These are phyloP conservation scores for Boletus vinaceobasis DNA, from an alignment of 768 basidiomycete genomes.

Conservation along the genomic window DNA sequence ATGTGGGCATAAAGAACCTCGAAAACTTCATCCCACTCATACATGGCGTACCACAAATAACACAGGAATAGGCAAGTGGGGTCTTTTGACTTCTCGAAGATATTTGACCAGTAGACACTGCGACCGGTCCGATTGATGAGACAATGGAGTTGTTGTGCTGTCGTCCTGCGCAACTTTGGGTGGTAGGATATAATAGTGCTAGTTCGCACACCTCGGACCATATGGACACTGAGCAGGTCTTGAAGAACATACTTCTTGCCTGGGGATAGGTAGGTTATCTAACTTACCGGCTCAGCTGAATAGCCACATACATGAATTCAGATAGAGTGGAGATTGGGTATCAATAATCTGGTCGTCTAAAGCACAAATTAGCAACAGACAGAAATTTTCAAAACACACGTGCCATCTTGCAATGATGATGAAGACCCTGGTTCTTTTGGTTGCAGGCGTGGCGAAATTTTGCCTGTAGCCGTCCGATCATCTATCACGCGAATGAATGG, in stretches of 20 bases:
- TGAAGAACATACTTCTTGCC: slow-evolving; percentile 27
- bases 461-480: not conserved
- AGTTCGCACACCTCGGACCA: slow-evolving; percentile 35
- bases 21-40: slow-evolving; percentile 60
- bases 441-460: not conserved
- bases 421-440: not conserved
- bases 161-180: slow-evolving; percentile 15
- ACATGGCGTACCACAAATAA: slow-evolving; percentile 57
- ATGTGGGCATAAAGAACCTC: slow-evolving; percentile 51
- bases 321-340: slow-evolving; percentile 47
- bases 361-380: not conserved
- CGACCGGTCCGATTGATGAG: slow-evolving; percentile 30
- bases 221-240: slow-evolving; percentile 53
- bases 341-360: slow-evolving; percentile 40
- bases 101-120: slow-evolving; percentile 34
- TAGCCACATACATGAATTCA: slow-evolving; percentile 28
- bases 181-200: slow-evolving; percentile 32
- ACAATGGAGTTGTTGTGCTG: slow-evolving; percentile 25
- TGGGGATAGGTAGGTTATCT: slow-evolving; percentile 7
- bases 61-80: slow-evolving; percentile 55
- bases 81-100: slow-evolving; percentile 33
- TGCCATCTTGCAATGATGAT: slow-evolving; percentile 8
- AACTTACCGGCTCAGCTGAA: not conserved
- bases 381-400: not conserved
- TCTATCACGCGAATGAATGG: slow-evolving; percentile 46